These are phyloP conservation scores for Penicillium sp. DNA, from an alignment of 2,329 filamentous ascomycete species.

Conservation along the genomic window DNA sequence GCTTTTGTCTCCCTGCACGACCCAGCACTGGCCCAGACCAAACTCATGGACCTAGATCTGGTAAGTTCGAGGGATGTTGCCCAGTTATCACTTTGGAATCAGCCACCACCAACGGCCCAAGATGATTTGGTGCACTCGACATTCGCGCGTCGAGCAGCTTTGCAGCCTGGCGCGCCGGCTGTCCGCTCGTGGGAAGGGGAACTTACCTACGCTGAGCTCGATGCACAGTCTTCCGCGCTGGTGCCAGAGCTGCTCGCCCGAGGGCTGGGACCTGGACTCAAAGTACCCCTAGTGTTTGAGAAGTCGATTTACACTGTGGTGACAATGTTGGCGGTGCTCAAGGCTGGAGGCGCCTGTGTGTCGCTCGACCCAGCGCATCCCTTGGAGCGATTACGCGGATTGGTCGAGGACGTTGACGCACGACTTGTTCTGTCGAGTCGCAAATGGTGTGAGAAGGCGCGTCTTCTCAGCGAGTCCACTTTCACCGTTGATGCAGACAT, in stretches of 20 bases:
- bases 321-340: conserved; percentile 12
- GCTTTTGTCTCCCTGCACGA: neutral
- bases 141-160: neutral
- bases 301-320: conserved; percentile 8
- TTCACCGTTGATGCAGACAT: neutral
- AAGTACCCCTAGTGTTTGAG: neutral
- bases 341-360: conserved; percentile 16
- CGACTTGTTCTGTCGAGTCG: neutral
- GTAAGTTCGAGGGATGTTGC: neutral
- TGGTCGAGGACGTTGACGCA: neutral
- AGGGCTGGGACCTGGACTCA: no score
- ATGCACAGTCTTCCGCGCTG: neutral
- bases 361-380: conserved; percentile 15
- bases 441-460: neutral
- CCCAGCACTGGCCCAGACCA: neutral
- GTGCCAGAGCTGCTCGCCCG: no score
- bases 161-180: neutral
- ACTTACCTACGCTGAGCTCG: neutral
- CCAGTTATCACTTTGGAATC: neutral
- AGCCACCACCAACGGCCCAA: neutral
- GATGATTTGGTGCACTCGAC: neutral
- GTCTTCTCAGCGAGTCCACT: neutral
- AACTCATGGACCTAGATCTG: neutral
- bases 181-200: neutral
- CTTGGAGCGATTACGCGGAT: conserved; percentile 1